phyloP scores from a whole-genome alignment of 2,329 filamentous ascomycete species.

The Chrysoporthe austroafricana region DNA sequence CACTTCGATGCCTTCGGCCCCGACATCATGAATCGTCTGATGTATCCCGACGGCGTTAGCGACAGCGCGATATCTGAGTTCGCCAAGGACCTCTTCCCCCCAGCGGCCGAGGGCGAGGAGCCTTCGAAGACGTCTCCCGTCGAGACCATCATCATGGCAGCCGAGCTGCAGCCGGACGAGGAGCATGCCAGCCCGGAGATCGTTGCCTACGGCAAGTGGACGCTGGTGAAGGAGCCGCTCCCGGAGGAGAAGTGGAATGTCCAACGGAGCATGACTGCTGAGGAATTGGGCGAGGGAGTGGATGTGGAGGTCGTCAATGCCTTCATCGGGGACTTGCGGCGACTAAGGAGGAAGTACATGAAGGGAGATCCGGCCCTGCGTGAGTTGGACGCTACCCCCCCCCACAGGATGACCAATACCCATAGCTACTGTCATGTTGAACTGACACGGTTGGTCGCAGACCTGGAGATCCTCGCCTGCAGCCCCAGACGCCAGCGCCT shows the following conservation, averaged over 20 bases:
- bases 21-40: constrained; percentile 33
- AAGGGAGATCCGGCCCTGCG: constrained; percentile 35
- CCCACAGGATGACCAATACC: neutral
- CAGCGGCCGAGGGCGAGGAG: neutral
- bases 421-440: neutral
- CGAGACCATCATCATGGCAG: constrained; percentile 32
- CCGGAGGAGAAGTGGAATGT: constrained; percentile 35
- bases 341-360: constrained; percentile 26
- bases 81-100: constrained; percentile 27
- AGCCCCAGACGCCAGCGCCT: constrained; percentile 31
- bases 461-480: constrained; percentile 34
- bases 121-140: neutral
- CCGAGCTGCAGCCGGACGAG: constrained; percentile 32
- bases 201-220: constrained; percentile 38
- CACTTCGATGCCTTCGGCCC: constrained; percentile 23
- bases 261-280: constrained; percentile 22
- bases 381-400: constrained; percentile 27
- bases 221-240: constrained; percentile 30
- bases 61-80: constrained; percentile 30
- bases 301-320: constrained; percentile 31
- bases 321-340: constrained; percentile 35
- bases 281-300: constrained; percentile 33
- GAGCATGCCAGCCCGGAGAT: constrained; percentile 32
- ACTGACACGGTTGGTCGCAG: neutral
- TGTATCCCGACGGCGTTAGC: constrained; percentile 33